Evolutionary conservation across 2,329 filamentous ascomycete species (phyloP), one percentile per base, ranked within the genome.

Genomic region (Penicillium thymicola): DNA sequence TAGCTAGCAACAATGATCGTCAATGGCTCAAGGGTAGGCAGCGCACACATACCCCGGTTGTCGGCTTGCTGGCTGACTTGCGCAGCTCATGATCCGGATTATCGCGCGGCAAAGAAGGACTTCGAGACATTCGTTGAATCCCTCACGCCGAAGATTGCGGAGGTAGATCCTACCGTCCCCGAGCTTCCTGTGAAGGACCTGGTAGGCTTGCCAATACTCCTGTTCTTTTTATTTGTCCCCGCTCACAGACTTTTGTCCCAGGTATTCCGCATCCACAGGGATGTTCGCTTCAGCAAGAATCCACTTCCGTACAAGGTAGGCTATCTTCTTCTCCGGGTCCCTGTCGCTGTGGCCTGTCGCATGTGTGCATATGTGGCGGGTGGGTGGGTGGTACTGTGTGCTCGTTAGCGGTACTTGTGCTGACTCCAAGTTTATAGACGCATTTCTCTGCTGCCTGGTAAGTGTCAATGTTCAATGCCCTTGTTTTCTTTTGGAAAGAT

Each of bases 101-200:
- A 89, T 71, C 84, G 92, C 57, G 81, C 86, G 53, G 85, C 91
- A 1, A 82, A 92, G 56, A 87, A 88, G 57, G 91, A 96, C 71
- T 96, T 90, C 82, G 85, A 90, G 46, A 83, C 85, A 2, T 96
- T 92, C 67, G 84, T 94, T 36, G 87, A 89, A 63, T 79, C 79
- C 10, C 78, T 94, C 38, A 89, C 88, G 1, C 80, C 87, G 58
- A 87, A 85, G 59, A 81, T 96, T 52, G 82, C 83, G 21, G 85
- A 87, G 57, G 80, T 82, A 38, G 92, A 97, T 70, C 85, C 88
- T 54, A 95, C 91, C 1, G 85, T 96, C 41, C 92, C 92, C 0
- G 91, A 96, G 65, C 78, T 96, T 23, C 92, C 92, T 1, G 79
- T 88, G 52, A 94, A 95, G 72, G 92, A 96, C 69, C 79, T 96